Percentiles rank a stretch among this genome's conserved stretches.
phyloP scores from a whole-genome alignment of 2,329 filamentous ascomycete species.

The Fusarium scirpi region DNA sequence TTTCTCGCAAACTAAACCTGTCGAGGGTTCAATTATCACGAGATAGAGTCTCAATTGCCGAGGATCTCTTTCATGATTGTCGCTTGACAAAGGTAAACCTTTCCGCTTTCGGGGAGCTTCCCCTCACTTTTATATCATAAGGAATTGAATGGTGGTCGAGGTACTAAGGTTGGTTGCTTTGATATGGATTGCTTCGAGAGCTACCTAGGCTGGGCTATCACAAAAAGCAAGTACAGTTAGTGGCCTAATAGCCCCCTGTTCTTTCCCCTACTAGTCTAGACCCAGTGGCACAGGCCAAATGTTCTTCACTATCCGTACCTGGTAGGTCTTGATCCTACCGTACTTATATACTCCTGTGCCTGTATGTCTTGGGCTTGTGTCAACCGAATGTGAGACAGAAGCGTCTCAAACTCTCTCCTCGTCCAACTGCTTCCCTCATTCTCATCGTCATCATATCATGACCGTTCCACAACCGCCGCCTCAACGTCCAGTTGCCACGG shows the following conservation, averaged over 20 bases:
- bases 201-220: background rate
- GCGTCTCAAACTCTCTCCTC: constrained; percentile 20
- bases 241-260: background rate
- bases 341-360: constrained; percentile 15
- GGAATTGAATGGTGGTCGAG: background rate
- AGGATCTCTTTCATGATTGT: constrained; percentile 12
- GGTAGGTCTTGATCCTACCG: background rate
- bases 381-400: constrained; percentile 35
- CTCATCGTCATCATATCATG: constrained; percentile 24
- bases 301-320: constrained; percentile 1
- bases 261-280: background rate
- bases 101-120: constrained; percentile 36
- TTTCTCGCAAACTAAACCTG: constrained; percentile 30
- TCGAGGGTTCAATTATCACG: constrained; percentile 27
- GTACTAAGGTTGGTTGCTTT: background rate
- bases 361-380: constrained; percentile 36
- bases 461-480: constrained; percentile 35
- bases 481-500: constrained; percentile 34
- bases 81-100: background rate
- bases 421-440: constrained; percentile 23
- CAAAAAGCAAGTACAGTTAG: background rate
- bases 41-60: constrained; percentile 23
- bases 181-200: background rate
- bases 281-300: constrained; percentile 31
- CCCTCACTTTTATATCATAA: constrained; percentile 22